Evolutionary conservation across 768 basidiomycete species (phyloP).

Genomic region (Pholiota microspora): DNA sequence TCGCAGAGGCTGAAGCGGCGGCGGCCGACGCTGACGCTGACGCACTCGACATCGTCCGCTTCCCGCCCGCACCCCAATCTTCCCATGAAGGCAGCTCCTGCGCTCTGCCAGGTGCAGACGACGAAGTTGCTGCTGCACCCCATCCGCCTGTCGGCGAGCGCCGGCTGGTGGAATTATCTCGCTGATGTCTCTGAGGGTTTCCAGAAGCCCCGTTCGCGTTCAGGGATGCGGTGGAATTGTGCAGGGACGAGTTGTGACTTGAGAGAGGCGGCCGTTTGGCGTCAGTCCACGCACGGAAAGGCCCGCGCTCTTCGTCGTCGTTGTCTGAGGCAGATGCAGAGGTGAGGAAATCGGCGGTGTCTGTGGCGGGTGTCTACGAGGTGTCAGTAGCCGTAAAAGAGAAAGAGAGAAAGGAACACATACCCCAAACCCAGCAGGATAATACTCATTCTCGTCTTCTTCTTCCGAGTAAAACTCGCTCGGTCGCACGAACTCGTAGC

Average conservation of each 20-base stretch:
- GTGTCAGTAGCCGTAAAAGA: neutral
- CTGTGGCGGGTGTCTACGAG: neutral
- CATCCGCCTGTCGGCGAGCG: too few species aligned
- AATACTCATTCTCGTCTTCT: slow-evolving; percentile 37
- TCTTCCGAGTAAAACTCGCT: slow-evolving; percentile 38
- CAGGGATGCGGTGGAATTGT: neutral
- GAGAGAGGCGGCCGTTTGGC: neutral
- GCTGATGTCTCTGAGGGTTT: neutral
- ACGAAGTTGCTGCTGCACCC: neutral
- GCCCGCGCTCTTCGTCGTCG: neutral
- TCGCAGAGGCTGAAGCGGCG: neutral
- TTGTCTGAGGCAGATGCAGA: neutral
- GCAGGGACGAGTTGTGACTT: neutral
- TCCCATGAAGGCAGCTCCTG: neutral
- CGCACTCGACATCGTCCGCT: neutral
- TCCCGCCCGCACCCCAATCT: neutral
- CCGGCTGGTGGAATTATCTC: neutral
- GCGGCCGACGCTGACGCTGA: neutral
- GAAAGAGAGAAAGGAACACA: slow-evolving; percentile 16
- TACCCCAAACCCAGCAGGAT: slow-evolving; percentile 27
- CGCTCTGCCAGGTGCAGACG: neutral
- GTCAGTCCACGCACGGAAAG: neutral
- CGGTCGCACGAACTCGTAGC: slow-evolving; percentile 44
- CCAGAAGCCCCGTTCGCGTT: neutral
- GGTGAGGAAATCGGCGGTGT: neutral